A percentile compares a stretch with the other conserved stretches of the same genome.
Conservation (phyloP, 495 filamentous ascomycete genomes). For the Tricharina praecox region DNA sequence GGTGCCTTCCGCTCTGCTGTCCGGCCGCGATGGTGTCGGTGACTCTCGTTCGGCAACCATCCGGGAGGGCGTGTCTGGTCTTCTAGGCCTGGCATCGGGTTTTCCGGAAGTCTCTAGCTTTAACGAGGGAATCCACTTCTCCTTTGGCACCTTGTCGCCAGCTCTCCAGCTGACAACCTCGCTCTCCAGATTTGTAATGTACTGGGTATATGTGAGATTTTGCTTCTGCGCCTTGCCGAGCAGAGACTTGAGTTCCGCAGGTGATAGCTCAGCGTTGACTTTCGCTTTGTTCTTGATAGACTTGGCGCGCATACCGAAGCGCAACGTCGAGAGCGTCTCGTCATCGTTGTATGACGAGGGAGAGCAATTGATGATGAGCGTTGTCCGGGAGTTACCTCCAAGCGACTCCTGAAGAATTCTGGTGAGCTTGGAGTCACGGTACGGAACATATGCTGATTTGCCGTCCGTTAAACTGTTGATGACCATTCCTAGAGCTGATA, state of each 20-base stretch:
- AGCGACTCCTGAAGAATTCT: conserved; percentile 91
- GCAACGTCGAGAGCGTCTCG: conserved; percentile 81
- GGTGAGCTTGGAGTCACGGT: conserved; percentile 95
- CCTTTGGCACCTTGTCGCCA: conserved; percentile 77
- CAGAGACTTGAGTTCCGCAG: conserved; percentile 77
- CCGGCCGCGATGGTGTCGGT: conserved; percentile 52
- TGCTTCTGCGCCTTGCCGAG: conserved; percentile 83
- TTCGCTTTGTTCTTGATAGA: conserved; percentile 99
- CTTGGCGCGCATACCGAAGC: conserved; percentile 94
- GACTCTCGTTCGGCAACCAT: conserved; percentile 34
- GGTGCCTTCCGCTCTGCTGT: conserved; percentile 27
- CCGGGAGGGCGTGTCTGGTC: conserved; percentile 71
- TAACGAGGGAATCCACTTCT: conserved; percentile 53
- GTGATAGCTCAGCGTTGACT: conserved; percentile 95
- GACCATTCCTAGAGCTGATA: conserved; percentile 95
- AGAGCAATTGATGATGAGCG: conserved; percentile 95
- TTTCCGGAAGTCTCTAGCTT: conserved; percentile 40
- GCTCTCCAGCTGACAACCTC: conserved; percentile 75
- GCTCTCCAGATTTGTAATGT: conserved; percentile 66
- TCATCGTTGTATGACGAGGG: conserved; percentile 96
- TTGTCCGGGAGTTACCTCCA: conserved; percentile 92
- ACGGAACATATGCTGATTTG: conserved; percentile 93
- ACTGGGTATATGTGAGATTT: conserved; percentile 70
- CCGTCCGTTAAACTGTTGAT: conserved; percentile 96
- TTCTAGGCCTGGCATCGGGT: conserved; percentile 41